These are phyloP conservation scores for Wickerhamiella allomyrinae DNA, from an alignment of 805 yeast species.

Conservation along the genomic window DNA sequence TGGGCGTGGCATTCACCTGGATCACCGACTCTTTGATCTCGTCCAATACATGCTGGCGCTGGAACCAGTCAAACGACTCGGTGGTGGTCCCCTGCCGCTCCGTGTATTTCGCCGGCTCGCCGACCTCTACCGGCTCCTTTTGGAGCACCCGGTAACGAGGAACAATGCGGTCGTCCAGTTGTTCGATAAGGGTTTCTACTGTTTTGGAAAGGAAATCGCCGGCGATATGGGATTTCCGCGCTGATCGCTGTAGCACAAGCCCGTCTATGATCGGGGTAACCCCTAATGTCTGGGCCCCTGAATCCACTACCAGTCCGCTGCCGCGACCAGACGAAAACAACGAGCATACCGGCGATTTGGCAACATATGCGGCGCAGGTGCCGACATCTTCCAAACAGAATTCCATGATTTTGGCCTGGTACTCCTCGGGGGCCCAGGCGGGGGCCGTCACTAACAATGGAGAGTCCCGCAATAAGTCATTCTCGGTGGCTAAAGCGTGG, in stretches of 20 bases:
- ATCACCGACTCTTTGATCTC: slow-evolving; percentile 52
- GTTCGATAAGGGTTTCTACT: slow-evolving; percentile 29
- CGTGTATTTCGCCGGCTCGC: slow-evolving; percentile 24
- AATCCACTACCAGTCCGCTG: slow-evolving; percentile 70
- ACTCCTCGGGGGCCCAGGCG: slow-evolving; percentile 59
- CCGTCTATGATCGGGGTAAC: slow-evolving; percentile 35
- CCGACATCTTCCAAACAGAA: slow-evolving; percentile 50
- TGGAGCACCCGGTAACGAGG: slow-evolving; percentile 39
- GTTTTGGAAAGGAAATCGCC: slow-evolving; percentile 49
- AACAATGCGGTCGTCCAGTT: slow-evolving; percentile 25
- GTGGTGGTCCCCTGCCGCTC: slow-evolving; percentile 26
- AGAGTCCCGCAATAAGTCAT: slow-evolving; percentile 44
- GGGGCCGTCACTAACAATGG: slow-evolving; percentile 80
- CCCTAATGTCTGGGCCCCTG: slow-evolving; percentile 65
- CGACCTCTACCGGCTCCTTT: slow-evolving; percentile 26
- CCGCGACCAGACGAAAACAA: slow-evolving; percentile 84
- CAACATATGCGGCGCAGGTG: slow-evolving; percentile 70
- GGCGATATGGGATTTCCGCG: slow-evolving; percentile 53
- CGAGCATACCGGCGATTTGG: slow-evolving; percentile 73
- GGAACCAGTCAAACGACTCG: slow-evolving; percentile 40
- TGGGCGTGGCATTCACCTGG: slow-evolving; percentile 24
- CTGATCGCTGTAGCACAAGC: slow-evolving; percentile 30
- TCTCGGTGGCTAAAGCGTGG: slow-evolving; percentile 40
- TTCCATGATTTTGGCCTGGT: slow-evolving; percentile 59
- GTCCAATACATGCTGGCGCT: slow-evolving; percentile 40